Conservation (phyloP, 352 stramenopile genomes). For the Globisporangium uncinulatum region DNA sequence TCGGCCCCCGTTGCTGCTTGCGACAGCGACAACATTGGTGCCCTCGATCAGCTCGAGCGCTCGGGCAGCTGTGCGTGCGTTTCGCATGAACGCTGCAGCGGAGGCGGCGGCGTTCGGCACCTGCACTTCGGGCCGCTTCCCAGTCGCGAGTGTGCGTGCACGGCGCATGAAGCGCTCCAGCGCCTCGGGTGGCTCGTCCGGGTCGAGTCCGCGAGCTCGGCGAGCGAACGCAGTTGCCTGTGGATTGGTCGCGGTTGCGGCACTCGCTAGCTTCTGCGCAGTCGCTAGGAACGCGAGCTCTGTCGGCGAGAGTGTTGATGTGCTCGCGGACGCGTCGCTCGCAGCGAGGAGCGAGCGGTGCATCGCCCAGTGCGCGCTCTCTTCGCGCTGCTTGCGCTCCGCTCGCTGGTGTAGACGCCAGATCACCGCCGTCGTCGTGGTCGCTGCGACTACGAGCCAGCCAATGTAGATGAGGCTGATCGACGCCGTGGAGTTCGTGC, state of each 20-base stretch:
- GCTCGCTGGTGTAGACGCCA: slow-evolving; percentile 14
- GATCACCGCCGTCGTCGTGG: slow-evolving; percentile 17
- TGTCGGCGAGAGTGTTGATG: slow-evolving; percentile 2
- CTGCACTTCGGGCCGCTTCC: slow-evolving; percentile 3
- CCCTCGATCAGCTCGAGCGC: neutral
- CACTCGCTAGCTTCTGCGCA: neutral
- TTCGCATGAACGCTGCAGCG: slow-evolving; percentile 11
- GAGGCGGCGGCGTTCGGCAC: slow-evolving; percentile 2
- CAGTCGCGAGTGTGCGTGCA: slow-evolving; percentile 6
- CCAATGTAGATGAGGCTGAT: slow-evolving; percentile 57
- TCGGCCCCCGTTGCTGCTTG: too few species aligned
- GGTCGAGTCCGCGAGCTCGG: slow-evolving; percentile 2
- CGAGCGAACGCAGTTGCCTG: slow-evolving; percentile 9
- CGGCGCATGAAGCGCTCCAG: slow-evolving; percentile 16
- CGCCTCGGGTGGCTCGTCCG: slow-evolving; percentile 6
- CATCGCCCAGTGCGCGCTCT: slow-evolving; percentile 14
- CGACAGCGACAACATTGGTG: neutral
- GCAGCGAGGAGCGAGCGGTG: slow-evolving; percentile 11
- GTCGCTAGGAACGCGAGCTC: slow-evolving; percentile 7
- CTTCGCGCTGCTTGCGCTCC: slow-evolving; percentile 13
- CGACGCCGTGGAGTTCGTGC: slow-evolving; percentile 15
- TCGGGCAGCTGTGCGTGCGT: slow-evolving; percentile 2
- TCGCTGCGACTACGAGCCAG: slow-evolving; percentile 37
- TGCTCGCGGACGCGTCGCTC: neutral
- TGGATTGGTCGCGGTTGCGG: neutral